Conservation (phyloP, 306 rosid species). For the Cicer chorassanicum region DNA sequence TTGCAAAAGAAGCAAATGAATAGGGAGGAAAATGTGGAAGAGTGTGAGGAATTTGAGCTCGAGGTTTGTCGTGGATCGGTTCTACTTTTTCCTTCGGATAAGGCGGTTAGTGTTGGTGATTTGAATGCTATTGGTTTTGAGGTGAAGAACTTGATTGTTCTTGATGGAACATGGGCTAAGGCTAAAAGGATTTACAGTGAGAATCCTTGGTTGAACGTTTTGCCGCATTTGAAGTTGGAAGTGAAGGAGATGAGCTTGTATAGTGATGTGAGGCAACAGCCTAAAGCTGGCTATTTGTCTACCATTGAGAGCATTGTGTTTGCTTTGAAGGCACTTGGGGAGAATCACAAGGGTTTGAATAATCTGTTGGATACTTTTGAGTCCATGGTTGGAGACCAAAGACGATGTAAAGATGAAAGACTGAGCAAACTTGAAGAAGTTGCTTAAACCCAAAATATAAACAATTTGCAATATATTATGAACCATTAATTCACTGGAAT, state of each 20-base stretch:
- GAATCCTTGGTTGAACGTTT: constrained; percentile 77
- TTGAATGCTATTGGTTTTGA: constrained; percentile 50
- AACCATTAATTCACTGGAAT: not conserved
- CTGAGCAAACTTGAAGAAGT: constrained; percentile 44
- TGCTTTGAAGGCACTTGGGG: constrained; percentile 68
- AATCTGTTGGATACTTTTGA: constrained; percentile 75
- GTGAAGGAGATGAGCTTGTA: constrained; percentile 69
- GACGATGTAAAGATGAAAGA: constrained; percentile 78
- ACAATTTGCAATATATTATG: not conserved
- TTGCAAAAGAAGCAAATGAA: constrained; percentile 50
- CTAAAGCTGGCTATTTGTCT: constrained; percentile 76
- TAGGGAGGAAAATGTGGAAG: constrained; percentile 50
- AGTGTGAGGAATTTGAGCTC: constrained; percentile 67
- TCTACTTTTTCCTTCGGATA: constrained; percentile 74
- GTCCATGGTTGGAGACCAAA: constrained; percentile 85
- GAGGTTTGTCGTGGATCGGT: constrained; percentile 71
- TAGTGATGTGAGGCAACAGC: constrained; percentile 80
- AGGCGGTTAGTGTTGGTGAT: constrained; percentile 53
- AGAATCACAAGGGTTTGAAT: constrained; percentile 63
- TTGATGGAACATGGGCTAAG: constrained; percentile 95
- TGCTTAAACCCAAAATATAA: constrained; percentile 7
- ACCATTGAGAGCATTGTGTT: constrained; percentile 87
- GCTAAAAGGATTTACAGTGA: constrained; percentile 82
- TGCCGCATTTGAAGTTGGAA: constrained; percentile 85
- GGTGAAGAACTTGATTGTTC: constrained; percentile 74